A percentile compares a stretch with the other conserved stretches of the same genome.
phyloP scores from a whole-genome alignment of 345 rosid genomes.

The Pistacia vera region DNA sequence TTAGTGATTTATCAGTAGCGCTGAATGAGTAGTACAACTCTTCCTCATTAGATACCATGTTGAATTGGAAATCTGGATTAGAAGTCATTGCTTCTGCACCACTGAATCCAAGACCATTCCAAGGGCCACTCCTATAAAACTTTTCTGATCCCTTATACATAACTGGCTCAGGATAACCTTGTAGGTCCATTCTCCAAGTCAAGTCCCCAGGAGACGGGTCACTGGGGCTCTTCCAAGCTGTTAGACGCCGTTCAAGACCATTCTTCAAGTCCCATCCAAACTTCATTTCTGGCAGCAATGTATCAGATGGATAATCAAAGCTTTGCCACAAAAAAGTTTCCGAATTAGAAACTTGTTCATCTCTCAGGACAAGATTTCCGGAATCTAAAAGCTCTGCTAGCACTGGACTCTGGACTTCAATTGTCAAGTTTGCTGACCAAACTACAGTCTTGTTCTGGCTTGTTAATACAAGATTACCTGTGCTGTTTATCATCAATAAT shows the following conservation, averaged over 20 bases:
- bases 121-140: conserved; percentile 44
- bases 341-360: background rate
- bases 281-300: conserved; percentile 56
- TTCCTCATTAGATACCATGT: conserved; percentile 26
- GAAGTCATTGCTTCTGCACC: conserved; percentile 44
- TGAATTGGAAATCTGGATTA: conserved; percentile 26
- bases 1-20: conserved; percentile 21
- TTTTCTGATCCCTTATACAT: conserved; percentile 21
- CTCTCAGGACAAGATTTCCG: conserved; percentile 32
- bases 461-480: conserved; percentile 27
- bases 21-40: conserved; percentile 36
- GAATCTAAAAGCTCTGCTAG: conserved; percentile 27
- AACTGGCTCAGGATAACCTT: conserved; percentile 39
- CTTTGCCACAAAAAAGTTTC: conserved; percentile 49
- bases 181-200: conserved; percentile 29
- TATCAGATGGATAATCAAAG: conserved; percentile 59
- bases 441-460: conserved; percentile 15
- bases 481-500: conserved; percentile 13
- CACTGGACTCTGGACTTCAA: conserved; percentile 1
- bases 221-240: conserved; percentile 44
- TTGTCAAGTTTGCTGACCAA: conserved; percentile 30
- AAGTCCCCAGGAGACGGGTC: conserved; percentile 52
- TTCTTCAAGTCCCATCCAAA: conserved; percentile 47
- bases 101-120: conserved; percentile 54
- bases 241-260: conserved; percentile 28